phyloP scores from a whole-genome alignment of 495 filamentous ascomycete genomes.

The Paragyromitra xinjiangensis region DNA sequence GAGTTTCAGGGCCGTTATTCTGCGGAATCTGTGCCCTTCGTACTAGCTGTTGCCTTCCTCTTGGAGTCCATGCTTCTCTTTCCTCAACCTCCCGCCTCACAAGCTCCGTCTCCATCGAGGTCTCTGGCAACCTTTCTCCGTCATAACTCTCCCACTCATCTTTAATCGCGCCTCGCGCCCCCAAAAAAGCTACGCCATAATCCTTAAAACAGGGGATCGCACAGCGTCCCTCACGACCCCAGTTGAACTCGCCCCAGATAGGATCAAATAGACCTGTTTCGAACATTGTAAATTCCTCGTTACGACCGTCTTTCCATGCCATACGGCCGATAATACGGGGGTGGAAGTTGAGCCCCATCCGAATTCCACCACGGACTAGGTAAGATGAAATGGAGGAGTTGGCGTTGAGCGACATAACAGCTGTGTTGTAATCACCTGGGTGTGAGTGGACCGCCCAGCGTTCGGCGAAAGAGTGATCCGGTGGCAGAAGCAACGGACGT shows the following conservation, averaged over 20 bases:
- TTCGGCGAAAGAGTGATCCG: conserved; percentile 65
- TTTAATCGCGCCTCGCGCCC: conserved; percentile 59
- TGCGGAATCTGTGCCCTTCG: conserved; percentile 12
- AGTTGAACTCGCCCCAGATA: conserved; percentile 68
- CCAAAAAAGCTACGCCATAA: conserved; percentile 64
- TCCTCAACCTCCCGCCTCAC: conserved; percentile 2
- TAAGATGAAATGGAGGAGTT: conserved; percentile 67
- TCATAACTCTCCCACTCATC: conserved; percentile 67
- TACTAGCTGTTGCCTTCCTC: conserved; percentile 16
- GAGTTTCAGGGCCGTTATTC: conserved; percentile 22
- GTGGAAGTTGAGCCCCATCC: conserved; percentile 70
- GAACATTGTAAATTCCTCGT: conserved; percentile 66
- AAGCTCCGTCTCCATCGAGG: conserved; percentile 23
- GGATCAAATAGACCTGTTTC: conserved; percentile 68
- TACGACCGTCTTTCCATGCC: conserved; percentile 66
- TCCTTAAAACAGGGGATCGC: conserved; percentile 67
- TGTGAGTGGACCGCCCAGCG: conserved; percentile 66
- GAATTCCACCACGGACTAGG: conserved; percentile 65
- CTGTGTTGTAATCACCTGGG: conserved; percentile 69
- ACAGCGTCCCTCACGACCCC: conserved; percentile 64
- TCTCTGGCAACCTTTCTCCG: conserved; percentile 57
- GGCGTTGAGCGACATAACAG: conserved; percentile 66
- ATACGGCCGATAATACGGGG: conserved; percentile 66
- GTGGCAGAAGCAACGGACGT: conserved; percentile 64
- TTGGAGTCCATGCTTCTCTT: conserved; percentile 28